These are phyloP conservation scores for Colletotrichum sp. DNA, from an alignment of 2,329 filamentous ascomycete genomes.

Conservation along the genomic window DNA sequence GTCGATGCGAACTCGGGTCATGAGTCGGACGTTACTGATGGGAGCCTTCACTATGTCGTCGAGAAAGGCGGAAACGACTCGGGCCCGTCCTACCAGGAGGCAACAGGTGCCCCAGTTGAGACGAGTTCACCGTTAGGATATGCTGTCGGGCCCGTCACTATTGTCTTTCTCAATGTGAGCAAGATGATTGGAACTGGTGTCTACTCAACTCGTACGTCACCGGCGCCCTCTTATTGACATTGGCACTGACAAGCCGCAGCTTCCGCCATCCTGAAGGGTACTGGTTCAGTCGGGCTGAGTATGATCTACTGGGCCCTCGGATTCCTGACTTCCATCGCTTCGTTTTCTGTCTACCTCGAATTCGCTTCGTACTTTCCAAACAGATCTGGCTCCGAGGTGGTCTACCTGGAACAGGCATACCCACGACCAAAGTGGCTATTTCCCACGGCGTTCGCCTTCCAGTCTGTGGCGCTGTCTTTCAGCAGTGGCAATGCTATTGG, in stretches of 20 bases:
- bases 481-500: slow-evolving; percentile 63
- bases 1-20: not conserved
- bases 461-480: slow-evolving; percentile 67
- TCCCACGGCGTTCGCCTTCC: slow-evolving; percentile 66
- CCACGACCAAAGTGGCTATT: slow-evolving; percentile 68
- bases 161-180: slow-evolving; percentile 63
- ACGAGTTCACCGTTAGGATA: slow-evolving; percentile 63
- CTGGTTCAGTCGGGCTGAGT: slow-evolving; percentile 65
- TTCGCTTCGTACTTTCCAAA: slow-evolving; percentile 69
- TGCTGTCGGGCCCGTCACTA: slow-evolving; percentile 57
- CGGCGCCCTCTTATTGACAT: accelerated
- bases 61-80: slow-evolving; percentile 9
- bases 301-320: slow-evolving; percentile 70
- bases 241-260: slow-evolving; percentile 39
- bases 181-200: slow-evolving; percentile 69
- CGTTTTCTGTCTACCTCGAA: slow-evolving; percentile 61
- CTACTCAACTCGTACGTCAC: slow-evolving; percentile 54
- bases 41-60: not conserved
- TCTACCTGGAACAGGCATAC: slow-evolving; percentile 71
- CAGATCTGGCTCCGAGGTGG: slow-evolving; percentile 67
- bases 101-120: slow-evolving; percentile 62
- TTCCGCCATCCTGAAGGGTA: slow-evolving; percentile 58
- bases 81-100: slow-evolving; percentile 18
- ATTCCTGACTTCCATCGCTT: slow-evolving; percentile 59
- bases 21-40: not conserved